Conservation (phyloP, 495 filamentous ascomycete genomes). For the Aspergillus biplanus region DNA sequence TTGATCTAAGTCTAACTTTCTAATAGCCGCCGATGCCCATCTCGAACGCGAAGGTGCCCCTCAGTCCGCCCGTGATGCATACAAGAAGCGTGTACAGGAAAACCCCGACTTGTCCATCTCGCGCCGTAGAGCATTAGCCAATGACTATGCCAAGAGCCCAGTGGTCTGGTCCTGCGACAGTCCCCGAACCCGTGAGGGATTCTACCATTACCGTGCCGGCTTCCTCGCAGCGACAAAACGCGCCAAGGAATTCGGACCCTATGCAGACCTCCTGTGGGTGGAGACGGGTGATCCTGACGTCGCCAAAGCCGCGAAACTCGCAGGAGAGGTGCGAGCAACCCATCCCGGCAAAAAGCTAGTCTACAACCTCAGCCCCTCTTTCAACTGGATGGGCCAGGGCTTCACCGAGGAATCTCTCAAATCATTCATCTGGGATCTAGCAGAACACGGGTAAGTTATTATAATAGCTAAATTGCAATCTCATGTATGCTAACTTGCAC, state of each 20-base stretch:
- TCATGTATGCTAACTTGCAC: slow-evolving; percentile 11
- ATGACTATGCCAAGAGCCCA: slow-evolving; percentile 62
- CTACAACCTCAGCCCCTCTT: slow-evolving; percentile 93
- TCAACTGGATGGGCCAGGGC: slow-evolving; percentile 98
- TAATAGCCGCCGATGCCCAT: slow-evolving; percentile 69
- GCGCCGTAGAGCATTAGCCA: slow-evolving; percentile 71
- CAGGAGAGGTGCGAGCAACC: slow-evolving; percentile 66
- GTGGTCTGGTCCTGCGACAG: slow-evolving; percentile 88
- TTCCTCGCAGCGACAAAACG: slow-evolving; percentile 90
- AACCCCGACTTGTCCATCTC: slow-evolving; percentile 76
- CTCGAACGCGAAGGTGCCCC: slow-evolving; percentile 64
- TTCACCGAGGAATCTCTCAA: slow-evolving; percentile 78
- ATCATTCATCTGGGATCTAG: slow-evolving; percentile 95
- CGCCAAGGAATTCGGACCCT: slow-evolving; percentile 86
- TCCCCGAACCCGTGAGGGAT: slow-evolving; percentile 91
- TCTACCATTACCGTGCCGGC: slow-evolving; percentile 92
- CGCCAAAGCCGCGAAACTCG: slow-evolving; percentile 72
- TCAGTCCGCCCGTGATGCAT: slow-evolving; percentile 64
- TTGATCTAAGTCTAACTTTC: slow-evolving; percentile 23
- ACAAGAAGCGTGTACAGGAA: slow-evolving; percentile 58
- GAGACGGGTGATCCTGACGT: slow-evolving; percentile 91
- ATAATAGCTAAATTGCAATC: neutral
- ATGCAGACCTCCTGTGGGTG: slow-evolving; percentile 95
- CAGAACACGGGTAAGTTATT: slow-evolving; percentile 68
- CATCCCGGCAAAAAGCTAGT: slow-evolving; percentile 85